Evolutionary conservation across 2,329 filamentous ascomycete genomes (phyloP).

Genomic region (Nigrospora oryzae): DNA sequence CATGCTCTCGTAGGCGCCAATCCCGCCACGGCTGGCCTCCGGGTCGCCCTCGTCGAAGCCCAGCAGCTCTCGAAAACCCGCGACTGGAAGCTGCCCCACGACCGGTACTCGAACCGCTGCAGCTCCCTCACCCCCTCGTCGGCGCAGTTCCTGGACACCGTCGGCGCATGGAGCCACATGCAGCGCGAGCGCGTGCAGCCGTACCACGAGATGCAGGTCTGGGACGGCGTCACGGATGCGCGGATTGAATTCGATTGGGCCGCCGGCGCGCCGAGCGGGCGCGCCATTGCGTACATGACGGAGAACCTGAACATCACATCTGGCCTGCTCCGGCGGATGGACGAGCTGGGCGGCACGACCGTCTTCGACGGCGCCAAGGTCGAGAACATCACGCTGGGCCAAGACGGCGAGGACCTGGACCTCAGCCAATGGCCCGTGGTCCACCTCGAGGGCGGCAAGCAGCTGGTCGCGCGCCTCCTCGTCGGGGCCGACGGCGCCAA

Average conservation of each 20-base stretch:
- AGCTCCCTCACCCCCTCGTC: slow-evolving; percentile 89
- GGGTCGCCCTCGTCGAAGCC: slow-evolving; percentile 81
- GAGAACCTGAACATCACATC: slow-evolving; percentile 88
- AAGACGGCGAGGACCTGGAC: slow-evolving; percentile 60
- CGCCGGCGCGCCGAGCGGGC: slow-evolving; percentile 26
- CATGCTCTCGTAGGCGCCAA: slow-evolving; percentile 53
- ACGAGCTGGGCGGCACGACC: slow-evolving; percentile 59
- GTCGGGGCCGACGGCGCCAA: slow-evolving; percentile 94
- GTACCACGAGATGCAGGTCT: slow-evolving; percentile 96
- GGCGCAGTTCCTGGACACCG: slow-evolving; percentile 70
- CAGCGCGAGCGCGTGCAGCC: slow-evolving; percentile 66
- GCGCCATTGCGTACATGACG: slow-evolving; percentile 87
- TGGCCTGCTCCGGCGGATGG: slow-evolving; percentile 63
- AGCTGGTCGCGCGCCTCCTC: slow-evolving; percentile 72
- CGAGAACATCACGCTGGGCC: slow-evolving; percentile 68
- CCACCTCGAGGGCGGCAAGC: slow-evolving; percentile 57
- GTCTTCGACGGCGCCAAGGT: slow-evolving; percentile 73
- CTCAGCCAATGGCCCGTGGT: slow-evolving; percentile 84
- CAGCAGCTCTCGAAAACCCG: slow-evolving; percentile 70
- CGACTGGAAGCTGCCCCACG: slow-evolving; percentile 56
- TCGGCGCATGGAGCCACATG: slow-evolving; percentile 80
- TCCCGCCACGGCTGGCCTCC: slow-evolving; percentile 65
- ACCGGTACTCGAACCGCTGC: slow-evolving; percentile 84
- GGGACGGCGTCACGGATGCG: slow-evolving; percentile 86
- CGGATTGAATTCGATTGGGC: slow-evolving; percentile 82